Conservation (phyloP, 140 eudicot genomes). For the Stevia rebaudiana region DNA sequence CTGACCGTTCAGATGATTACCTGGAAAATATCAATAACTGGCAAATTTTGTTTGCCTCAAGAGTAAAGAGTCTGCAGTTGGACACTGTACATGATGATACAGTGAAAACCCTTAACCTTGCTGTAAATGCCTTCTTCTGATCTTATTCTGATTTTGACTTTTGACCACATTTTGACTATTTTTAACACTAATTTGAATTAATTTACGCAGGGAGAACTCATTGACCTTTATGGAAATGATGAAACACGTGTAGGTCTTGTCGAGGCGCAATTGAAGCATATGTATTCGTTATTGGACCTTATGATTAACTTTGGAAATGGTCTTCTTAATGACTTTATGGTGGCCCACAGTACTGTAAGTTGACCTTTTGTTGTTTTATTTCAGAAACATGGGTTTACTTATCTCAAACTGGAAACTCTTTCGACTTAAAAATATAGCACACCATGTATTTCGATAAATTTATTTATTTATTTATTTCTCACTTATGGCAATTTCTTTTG, state of each 20-base stretch:
- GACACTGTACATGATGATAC: slow-evolving; percentile 43
- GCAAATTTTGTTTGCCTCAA: slow-evolving; percentile 43
- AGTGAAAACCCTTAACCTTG: slow-evolving; percentile 37
- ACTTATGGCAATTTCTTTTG: neutral
- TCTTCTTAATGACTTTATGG: slow-evolving; percentile 70
- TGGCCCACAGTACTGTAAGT: slow-evolving; percentile 67
- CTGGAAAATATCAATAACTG: slow-evolving; percentile 42
- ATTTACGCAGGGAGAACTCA: slow-evolving; percentile 46
- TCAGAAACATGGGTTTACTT: neutral
- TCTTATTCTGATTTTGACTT: neutral
- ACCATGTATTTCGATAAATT: too few species aligned
- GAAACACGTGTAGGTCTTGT: slow-evolving; percentile 22
- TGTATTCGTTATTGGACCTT: slow-evolving; percentile 44
- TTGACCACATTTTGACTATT: neutral
- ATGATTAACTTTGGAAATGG: slow-evolving; percentile 49
- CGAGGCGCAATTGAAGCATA: slow-evolving; percentile 46
- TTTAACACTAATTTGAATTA: neutral
- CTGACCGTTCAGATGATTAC: slow-evolving; percentile 38
- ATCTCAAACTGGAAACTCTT: too few species aligned
- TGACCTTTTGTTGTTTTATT: neutral
- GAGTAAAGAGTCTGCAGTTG: slow-evolving; percentile 45
- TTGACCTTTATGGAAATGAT: slow-evolving; percentile 27
- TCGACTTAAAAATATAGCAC: too few species aligned
- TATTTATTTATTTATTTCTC: too few species aligned
- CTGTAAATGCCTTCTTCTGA: slow-evolving; percentile 41